These are phyloP conservation scores for Prototheca wickerhamii DNA, from an alignment of 163 green algal genomes.

Conservation along the genomic window DNA sequence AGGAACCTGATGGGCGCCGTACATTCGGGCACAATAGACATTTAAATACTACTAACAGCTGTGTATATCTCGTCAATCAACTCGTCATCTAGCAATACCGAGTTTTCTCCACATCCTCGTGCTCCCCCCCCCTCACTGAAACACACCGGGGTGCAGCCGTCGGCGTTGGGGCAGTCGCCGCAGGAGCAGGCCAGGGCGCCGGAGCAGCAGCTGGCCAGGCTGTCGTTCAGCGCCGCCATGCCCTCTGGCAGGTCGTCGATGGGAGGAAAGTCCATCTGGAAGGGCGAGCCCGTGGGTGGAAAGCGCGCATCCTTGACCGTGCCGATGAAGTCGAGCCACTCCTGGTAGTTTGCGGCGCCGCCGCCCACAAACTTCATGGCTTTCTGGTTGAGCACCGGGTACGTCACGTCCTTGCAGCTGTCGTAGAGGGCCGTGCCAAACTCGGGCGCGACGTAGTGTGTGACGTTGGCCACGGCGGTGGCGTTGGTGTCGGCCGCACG, in stretches of 20 bases:
- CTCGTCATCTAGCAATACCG: too few species aligned
- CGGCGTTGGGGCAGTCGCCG: slow-evolving; percentile 68
- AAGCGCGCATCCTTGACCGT: slow-evolving; percentile 71
- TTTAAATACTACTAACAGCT: too few species aligned
- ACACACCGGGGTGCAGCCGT: slow-evolving; percentile 41
- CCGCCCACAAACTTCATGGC: slow-evolving; percentile 85
- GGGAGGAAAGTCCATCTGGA: slow-evolving; percentile 60
- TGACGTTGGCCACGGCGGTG: slow-evolving; percentile 37
- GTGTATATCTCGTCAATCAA: too few species aligned
- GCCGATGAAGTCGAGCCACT: slow-evolving; percentile 76
- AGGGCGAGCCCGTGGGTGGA: slow-evolving; percentile 58
- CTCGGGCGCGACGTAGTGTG: slow-evolving; percentile 44
- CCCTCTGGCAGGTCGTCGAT: slow-evolving; percentile 8
- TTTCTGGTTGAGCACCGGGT: slow-evolving; percentile 64
- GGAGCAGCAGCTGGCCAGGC: slow-evolving; percentile 52
- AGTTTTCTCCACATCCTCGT: too few species aligned
- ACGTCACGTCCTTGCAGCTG: slow-evolving; percentile 86
- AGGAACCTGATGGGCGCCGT: too few species aligned
- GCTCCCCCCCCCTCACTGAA: neutral
- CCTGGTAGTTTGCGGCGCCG: slow-evolving; percentile 55
- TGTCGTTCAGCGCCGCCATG: slow-evolving; percentile 38
- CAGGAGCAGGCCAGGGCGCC: slow-evolving; percentile 69
- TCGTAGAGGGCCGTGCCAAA: slow-evolving; percentile 60
- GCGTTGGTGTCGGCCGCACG: slow-evolving; percentile 37
- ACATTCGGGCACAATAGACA: too few species aligned